Evolutionary conservation across 129 eudicot species (phyloP).

Genomic region (Escallonia rubra): DNA sequence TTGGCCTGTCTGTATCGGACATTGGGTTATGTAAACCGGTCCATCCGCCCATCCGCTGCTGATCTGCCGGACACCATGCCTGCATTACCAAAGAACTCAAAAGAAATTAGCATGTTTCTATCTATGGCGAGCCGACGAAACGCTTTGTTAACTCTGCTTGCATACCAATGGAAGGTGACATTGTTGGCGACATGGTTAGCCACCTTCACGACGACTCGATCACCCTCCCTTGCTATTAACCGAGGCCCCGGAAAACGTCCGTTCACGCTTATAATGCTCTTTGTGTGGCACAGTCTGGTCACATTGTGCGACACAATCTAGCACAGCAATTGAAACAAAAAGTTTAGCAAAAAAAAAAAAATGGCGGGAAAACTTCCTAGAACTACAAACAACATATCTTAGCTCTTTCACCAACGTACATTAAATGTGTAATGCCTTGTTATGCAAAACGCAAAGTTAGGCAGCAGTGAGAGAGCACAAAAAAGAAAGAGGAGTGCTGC

Average conservation of each 20-base stretch:
- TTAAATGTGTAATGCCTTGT: slow-evolving; percentile 38
- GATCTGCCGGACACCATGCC: slow-evolving; percentile 58
- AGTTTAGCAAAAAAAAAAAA: background rate
- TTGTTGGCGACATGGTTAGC: slow-evolving; percentile 19
- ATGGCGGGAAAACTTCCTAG: background rate
- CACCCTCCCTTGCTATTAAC: slow-evolving; percentile 31
- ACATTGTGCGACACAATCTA: slow-evolving; percentile 29
- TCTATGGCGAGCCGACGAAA: background rate
- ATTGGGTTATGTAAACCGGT: slow-evolving; percentile 48
- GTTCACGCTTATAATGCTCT: slow-evolving; percentile 22
- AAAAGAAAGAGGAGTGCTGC: slow-evolving; percentile 8
- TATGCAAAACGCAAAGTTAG: slow-evolving; percentile 16
- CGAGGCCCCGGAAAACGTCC: slow-evolving; percentile 30
- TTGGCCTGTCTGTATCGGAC: slow-evolving; percentile 51
- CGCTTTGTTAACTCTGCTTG: background rate
- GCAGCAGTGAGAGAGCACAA: slow-evolving; percentile 6
- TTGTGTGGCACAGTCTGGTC: slow-evolving; percentile 32
- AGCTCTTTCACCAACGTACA: slow-evolving; percentile 2
- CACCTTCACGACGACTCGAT: slow-evolving; percentile 22
- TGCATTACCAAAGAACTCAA: slow-evolving; percentile 10
- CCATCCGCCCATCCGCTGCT: slow-evolving; percentile 53
- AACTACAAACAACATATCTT: background rate
- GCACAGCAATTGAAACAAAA: background rate
- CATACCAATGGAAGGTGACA: slow-evolving; percentile 32
- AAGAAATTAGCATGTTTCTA: background rate